A percentile compares a stretch with the other conserved stretches of the same genome.
Evolutionary conservation across 2,329 filamentous ascomycete genomes (phyloP).

Genomic region (Talaromyces sp.): DNA sequence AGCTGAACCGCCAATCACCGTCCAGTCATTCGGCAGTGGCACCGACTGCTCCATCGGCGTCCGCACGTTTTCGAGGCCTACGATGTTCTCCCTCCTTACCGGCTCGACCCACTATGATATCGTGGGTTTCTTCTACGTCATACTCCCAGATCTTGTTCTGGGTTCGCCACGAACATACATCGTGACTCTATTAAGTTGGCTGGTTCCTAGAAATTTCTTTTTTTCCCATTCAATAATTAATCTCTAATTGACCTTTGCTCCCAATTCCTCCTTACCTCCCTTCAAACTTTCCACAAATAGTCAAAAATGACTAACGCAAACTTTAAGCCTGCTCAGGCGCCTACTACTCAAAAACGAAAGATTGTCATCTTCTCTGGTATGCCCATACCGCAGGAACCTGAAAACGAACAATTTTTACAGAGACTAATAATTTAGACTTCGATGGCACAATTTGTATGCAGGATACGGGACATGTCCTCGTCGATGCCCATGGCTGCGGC

Average conservation of each 20-base stretch:
- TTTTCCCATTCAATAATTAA: no score
- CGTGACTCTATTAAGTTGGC: neutral
- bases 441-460: slow-evolving; percentile 74
- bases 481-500: slow-evolving; percentile 67
- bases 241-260: neutral
- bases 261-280: neutral
- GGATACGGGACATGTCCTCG: slow-evolving; percentile 70
- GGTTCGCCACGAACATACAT: slow-evolving; percentile 12
- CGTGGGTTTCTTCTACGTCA: slow-evolving; percentile 17
- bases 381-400: neutral
- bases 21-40: slow-evolving; percentile 2
- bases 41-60: neutral
- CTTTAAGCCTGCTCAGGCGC: slow-evolving; percentile 12
- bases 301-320: slow-evolving; percentile 18
- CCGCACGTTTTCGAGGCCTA: neutral
- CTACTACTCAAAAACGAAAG: slow-evolving; percentile 40
- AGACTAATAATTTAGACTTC: slow-evolving; percentile 52
- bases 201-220: no score
- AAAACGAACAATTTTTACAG: neutral
- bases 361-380: slow-evolving; percentile 52
- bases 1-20: slow-evolving; percentile 5
- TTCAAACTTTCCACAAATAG: neutral
- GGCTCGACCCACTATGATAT: slow-evolving; percentile 23
- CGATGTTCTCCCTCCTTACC: neutral
- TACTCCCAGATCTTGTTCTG: slow-evolving; percentile 16